Evolutionary conservation across 2,329 filamentous ascomycete genomes (phyloP).

Genomic region (Leptographium lundbergii): DNA sequence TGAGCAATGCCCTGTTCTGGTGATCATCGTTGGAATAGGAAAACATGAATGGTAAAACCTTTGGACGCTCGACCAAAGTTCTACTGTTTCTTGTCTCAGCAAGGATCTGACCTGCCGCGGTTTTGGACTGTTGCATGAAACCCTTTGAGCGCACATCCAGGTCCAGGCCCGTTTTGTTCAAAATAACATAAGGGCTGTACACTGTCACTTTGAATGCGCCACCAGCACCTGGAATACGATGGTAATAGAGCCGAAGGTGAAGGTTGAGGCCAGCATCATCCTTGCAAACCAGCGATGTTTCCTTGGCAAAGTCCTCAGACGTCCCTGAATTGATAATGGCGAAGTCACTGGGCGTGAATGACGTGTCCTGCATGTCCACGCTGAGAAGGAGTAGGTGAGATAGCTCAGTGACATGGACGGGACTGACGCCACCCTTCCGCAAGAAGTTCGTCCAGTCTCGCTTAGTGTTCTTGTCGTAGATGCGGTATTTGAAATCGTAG

Average conservation of each 20-base stretch:
- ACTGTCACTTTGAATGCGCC: conserved; percentile 93
- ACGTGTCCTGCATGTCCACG: conserved; percentile 91
- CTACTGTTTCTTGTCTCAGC: conserved; percentile 22
- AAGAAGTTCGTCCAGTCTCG: conserved; percentile 99
- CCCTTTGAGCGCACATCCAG: conserved; percentile 82
- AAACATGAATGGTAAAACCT: conserved; percentile 88
- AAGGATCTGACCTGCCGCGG: conserved; percentile 65
- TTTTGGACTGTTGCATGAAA: conserved; percentile 70
- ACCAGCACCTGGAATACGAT: conserved; percentile 76
- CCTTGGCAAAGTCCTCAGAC: conserved; percentile 77
- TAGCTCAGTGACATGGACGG: conserved; percentile 91
- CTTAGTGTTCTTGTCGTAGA: conserved; percentile 97
- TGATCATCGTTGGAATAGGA: conserved; percentile 81
- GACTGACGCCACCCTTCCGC: conserved; percentile 89
- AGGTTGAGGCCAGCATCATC: conserved; percentile 72
- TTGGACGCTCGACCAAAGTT: conserved; percentile 40
- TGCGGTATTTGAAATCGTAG: conserved; percentile 98
- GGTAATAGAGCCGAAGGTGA: conserved; percentile 81
- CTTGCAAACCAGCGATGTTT: conserved; percentile 67
- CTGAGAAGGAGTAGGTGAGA: conserved; percentile 88
- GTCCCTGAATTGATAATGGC: conserved; percentile 88
- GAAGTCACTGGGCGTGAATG: conserved; percentile 91
- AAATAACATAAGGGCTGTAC: conserved; percentile 85
- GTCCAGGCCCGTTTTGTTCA: conserved; percentile 90
- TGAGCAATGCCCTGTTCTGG: conserved; percentile 79